These are phyloP conservation scores for Mercurialis annua DNA, from an alignment of 345 rosid genomes.

Conservation along the genomic window DNA sequence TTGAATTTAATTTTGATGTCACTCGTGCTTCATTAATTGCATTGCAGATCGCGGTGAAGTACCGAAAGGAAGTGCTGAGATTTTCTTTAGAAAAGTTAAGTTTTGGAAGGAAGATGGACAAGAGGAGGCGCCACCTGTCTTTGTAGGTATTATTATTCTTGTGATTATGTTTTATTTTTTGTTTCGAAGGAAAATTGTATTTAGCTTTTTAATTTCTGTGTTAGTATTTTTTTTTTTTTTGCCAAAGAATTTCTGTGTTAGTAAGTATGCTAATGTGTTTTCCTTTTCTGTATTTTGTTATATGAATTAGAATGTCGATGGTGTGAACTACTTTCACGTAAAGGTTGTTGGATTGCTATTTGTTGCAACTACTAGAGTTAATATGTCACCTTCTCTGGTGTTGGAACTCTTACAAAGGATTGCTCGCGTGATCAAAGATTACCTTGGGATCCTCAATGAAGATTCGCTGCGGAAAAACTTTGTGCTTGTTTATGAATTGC, in stretches of 20 bases:
- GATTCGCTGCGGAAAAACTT: slow-evolving; percentile 90
- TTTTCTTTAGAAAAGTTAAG: slow-evolving; percentile 94
- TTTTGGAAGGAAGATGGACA: slow-evolving; percentile 97
- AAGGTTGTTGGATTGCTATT: slow-evolving; percentile 88
- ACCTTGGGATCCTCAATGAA: slow-evolving; percentile 91
- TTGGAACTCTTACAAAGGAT: slow-evolving; percentile 96
- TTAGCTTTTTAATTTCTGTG: neutral
- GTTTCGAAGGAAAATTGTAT: neutral
- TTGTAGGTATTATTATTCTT: slow-evolving; percentile 75
- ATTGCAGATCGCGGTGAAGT: slow-evolving; percentile 84
- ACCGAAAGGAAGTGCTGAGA: slow-evolving; percentile 86
- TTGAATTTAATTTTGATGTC: neutral
- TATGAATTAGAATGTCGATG: slow-evolving; percentile 65
- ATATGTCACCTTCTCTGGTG: slow-evolving; percentile 86
- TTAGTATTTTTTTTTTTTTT: neutral
- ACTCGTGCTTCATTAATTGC: neutral
- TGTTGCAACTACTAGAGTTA: slow-evolving; percentile 94
- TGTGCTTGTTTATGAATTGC: slow-evolving; percentile 93
- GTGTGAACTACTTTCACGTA: slow-evolving; percentile 98
- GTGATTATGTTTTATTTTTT: neutral
- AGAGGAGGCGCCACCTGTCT: slow-evolving; percentile 97
- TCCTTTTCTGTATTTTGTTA: slow-evolving; percentile 1
- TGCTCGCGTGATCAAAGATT: slow-evolving; percentile 95
- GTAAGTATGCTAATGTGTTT: slow-evolving; percentile 1
- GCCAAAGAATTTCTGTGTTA: neutral